A percentile compares a stretch with the other conserved stretches of the same genome.
Evolutionary conservation across 2,329 filamentous ascomycete species (phyloP).

Genomic region (Fusarium sacchari): DNA sequence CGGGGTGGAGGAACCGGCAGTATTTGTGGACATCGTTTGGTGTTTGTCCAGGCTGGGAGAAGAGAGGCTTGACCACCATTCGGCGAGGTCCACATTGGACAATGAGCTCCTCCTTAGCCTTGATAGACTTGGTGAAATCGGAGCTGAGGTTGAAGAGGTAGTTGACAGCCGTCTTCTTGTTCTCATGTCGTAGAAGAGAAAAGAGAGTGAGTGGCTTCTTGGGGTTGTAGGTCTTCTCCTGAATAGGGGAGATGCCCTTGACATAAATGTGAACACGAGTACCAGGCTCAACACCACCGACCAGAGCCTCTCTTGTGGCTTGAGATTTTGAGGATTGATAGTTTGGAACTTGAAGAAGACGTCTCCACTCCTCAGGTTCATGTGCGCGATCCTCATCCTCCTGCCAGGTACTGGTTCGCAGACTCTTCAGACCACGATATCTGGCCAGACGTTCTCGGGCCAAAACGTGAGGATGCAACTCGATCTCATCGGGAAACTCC

Average conservation of each 20-base stretch:
- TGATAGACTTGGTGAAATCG: slow-evolving; percentile 79
- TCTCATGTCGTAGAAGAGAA: slow-evolving; percentile 91
- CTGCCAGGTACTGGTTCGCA: slow-evolving; percentile 89
- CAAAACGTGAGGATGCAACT: slow-evolving; percentile 86
- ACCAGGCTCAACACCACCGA: slow-evolving; percentile 87
- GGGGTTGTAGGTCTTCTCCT: slow-evolving; percentile 60
- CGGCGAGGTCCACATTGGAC: slow-evolving; percentile 90
- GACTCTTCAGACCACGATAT: slow-evolving; percentile 91
- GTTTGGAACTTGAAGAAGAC: slow-evolving; percentile 87
- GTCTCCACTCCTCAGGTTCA: slow-evolving; percentile 89
- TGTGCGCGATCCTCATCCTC: slow-evolving; percentile 86
- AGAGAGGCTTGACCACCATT: slow-evolving; percentile 88
- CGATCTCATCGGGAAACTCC: slow-evolving; percentile 97
- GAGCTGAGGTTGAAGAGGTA: slow-evolving; percentile 87
- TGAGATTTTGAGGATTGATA: slow-evolving; percentile 86
- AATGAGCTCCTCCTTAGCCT: slow-evolving; percentile 91
- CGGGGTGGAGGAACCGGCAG: slow-evolving; percentile 89
- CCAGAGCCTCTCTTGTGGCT: slow-evolving; percentile 81
- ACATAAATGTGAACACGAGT: slow-evolving; percentile 86
- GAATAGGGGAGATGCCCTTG: slow-evolving; percentile 57
- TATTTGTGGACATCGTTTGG: slow-evolving; percentile 98
- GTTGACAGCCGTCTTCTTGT: slow-evolving; percentile 92
- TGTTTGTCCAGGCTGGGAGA: slow-evolving; percentile 88
- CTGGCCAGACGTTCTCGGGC: slow-evolving; percentile 86
- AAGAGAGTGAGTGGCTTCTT: slow-evolving; percentile 75